These are phyloP conservation scores for Seiridium unicorne DNA, from an alignment of 2,329 filamentous ascomycete species.

Conservation along the genomic window DNA sequence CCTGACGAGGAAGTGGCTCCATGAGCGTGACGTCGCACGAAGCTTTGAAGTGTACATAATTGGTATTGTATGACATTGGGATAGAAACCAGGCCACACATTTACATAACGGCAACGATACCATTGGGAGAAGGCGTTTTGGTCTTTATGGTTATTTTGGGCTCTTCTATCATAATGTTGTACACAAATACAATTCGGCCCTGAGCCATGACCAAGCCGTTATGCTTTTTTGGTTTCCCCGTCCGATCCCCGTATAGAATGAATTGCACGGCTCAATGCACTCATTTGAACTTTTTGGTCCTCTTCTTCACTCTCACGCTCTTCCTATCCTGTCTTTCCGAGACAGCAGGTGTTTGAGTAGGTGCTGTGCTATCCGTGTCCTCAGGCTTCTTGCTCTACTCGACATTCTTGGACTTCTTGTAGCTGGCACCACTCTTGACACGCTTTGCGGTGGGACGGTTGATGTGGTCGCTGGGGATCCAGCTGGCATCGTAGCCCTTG, in stretches of 20 bases:
- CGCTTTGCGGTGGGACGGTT: slow-evolving; percentile 75
- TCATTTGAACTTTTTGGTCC: not conserved
- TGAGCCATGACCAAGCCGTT: not conserved
- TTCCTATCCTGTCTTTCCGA: not conserved
- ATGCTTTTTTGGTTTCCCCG: not conserved
- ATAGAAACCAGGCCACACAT: not conserved
- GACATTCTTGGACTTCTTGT: slow-evolving; percentile 38
- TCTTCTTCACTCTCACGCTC: not conserved
- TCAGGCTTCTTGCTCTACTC: slow-evolving; percentile 23
- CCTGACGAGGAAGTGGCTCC: too few relatives aligned
- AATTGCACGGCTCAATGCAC: not conserved
- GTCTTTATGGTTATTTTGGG: not conserved
- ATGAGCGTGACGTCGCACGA: too few relatives aligned
- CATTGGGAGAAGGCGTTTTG: not conserved
- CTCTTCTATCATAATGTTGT: not conserved
- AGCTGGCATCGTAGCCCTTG: slow-evolving; percentile 84
- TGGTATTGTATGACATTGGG: not conserved
- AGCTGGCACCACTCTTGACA: slow-evolving; percentile 56
- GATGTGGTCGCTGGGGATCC: slow-evolving; percentile 89
- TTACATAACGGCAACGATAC: not conserved
- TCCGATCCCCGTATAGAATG: not conserved
- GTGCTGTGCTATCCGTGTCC: not conserved
- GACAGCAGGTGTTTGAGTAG: not conserved
- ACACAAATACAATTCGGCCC: not conserved
- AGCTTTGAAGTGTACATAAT: not conserved